Conservation (phyloP, 805 yeast species). For the Pichia californica region DNA sequence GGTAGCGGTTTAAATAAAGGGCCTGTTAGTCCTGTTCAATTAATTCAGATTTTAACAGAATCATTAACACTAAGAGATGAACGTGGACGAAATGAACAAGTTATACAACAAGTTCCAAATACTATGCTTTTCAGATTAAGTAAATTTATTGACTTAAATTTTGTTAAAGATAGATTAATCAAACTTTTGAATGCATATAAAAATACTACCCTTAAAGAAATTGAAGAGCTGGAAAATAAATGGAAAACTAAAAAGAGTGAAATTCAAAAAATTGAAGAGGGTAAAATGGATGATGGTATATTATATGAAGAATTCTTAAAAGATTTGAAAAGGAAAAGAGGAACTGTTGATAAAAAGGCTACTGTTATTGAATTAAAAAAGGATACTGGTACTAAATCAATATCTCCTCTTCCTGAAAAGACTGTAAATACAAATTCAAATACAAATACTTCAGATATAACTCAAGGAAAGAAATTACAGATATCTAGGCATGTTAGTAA, state of each 20-base stretch:
- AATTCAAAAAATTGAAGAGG: slow-evolving; percentile 36
- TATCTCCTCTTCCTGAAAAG: neutral
- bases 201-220: slow-evolving; percentile 27
- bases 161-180: slow-evolving; percentile 30
- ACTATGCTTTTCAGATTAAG: slow-evolving; percentile 29
- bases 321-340: slow-evolving; percentile 15
- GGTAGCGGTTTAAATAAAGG: slow-evolving; percentile 2
- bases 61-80: slow-evolving; percentile 26
- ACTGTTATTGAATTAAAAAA: neutral
- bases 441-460: neutral
- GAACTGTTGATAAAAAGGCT: slow-evolving; percentile 3
- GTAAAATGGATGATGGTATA: slow-evolving; percentile 33
- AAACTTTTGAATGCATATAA: slow-evolving; percentile 29
- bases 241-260: slow-evolving; percentile 32
- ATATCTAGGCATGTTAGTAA: slow-evolving; percentile 5
- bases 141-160: slow-evolving; percentile 23
- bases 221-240: slow-evolving; percentile 34
- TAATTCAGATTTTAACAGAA: slow-evolving; percentile 32
- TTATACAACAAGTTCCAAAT: slow-evolving; percentile 29
- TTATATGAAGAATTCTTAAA: slow-evolving; percentile 23
- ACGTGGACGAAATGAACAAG: slow-evolving; percentile 24
- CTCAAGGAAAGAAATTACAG: slow-evolving; percentile 5
- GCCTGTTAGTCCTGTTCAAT: slow-evolving; percentile 28
- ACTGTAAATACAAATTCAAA: slow-evolving; percentile 1
- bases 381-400: neutral